Conservation (phyloP, 2,329 filamentous ascomycete genomes). For the Aspergillus texensis region DNA sequence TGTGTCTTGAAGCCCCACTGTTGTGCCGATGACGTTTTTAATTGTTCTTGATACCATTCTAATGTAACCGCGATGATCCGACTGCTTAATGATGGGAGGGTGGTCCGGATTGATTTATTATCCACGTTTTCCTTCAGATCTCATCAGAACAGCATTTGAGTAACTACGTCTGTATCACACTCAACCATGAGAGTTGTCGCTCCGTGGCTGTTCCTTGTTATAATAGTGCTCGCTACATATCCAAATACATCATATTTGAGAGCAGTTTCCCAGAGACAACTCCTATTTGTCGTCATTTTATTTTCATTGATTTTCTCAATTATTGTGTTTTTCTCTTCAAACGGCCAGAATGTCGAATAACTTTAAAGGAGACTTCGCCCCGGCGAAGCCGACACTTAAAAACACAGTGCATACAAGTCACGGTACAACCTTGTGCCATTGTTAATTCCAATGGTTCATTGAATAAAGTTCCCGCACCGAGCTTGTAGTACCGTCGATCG, state of each 20-base stretch:
- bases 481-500: not conserved
- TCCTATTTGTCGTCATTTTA: not conserved
- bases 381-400: too few species aligned
- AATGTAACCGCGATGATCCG: not conserved
- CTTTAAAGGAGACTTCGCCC: too few species aligned
- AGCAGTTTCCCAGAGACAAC: not conserved
- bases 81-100: not conserved
- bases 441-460: not conserved
- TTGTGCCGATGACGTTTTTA: not conserved
- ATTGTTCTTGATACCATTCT: constrained; percentile 1
- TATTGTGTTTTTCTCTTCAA: too few species aligned
- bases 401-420: too few species aligned
- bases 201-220: not conserved
- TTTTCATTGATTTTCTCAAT: too few species aligned
- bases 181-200: not conserved
- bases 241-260: not conserved
- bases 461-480: not conserved
- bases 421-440: not conserved
- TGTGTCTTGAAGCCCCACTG: not conserved
- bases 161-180: not conserved
- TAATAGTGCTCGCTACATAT: not conserved
- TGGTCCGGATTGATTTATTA: not conserved
- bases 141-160: not conserved
- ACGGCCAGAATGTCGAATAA: too few species aligned
- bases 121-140: not conserved